Evolutionary conservation across 2,329 filamentous ascomycete genomes (phyloP).

Genomic region (Dactylellina sp.): DNA sequence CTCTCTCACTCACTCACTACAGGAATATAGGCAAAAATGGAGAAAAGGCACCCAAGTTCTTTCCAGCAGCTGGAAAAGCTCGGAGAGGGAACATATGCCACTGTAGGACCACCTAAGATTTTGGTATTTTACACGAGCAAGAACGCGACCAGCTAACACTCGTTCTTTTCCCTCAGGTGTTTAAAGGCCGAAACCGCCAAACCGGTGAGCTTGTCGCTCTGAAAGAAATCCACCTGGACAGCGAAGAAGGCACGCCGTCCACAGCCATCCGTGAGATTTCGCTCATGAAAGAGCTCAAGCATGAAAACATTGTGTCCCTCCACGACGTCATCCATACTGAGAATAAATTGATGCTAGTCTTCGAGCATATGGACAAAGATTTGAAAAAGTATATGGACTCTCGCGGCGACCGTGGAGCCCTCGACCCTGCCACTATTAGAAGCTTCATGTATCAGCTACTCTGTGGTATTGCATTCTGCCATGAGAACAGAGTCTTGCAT

Average conservation of each 20-base stretch:
- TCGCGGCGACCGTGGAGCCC: slow-evolving; percentile 85
- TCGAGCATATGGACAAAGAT: slow-evolving; percentile 98
- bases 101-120: slow-evolving; percentile 71
- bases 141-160: slow-evolving; percentile 13
- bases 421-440: slow-evolving; percentile 92
- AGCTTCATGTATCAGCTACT: slow-evolving; percentile 99
- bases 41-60: slow-evolving; percentile 91
- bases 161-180: slow-evolving; percentile 73
- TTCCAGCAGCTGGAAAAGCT: slow-evolving; percentile 99
- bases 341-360: slow-evolving; percentile 99
- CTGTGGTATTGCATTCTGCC: slow-evolving; percentile 95
- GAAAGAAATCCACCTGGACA: slow-evolving; percentile 98
- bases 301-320: slow-evolving; percentile 96
- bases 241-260: slow-evolving; percentile 95
- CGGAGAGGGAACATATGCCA: slow-evolving; percentile 98
- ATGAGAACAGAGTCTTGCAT: slow-evolving; percentile 95
- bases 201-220: slow-evolving; percentile 96
- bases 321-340: slow-evolving; percentile 99
- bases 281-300: slow-evolving; percentile 98
- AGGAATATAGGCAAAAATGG: slow-evolving; percentile 40
- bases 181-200: slow-evolving; percentile 97
- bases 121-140: slow-evolving; percentile 1
- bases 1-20: background rate
- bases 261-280: slow-evolving; percentile 99
- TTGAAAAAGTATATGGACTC: slow-evolving; percentile 99